A percentile compares a stretch with the other conserved stretches of the same genome.
These are phyloP conservation scores for Danielia oregonensis DNA, from an alignment of 805 yeast genomes.

Conservation along the genomic window DNA sequence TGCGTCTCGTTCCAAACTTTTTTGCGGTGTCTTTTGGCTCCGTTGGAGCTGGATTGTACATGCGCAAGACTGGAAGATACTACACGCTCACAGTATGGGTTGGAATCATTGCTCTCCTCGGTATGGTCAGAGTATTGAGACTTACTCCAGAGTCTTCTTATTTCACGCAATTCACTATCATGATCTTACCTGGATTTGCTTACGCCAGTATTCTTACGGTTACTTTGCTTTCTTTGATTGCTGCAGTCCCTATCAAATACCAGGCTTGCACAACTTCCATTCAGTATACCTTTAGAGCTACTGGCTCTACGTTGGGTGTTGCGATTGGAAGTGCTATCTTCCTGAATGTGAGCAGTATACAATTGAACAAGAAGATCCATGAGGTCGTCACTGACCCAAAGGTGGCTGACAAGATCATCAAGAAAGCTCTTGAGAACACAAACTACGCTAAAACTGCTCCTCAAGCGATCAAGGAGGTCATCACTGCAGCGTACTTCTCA, in stretches of 20 bases:
- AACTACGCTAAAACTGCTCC: background rate
- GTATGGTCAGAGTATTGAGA: constrained; percentile 35
- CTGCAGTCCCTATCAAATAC: background rate
- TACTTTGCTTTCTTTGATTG: constrained; percentile 1
- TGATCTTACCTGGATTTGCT: background rate
- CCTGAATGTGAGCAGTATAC: background rate
- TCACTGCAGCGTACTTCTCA: background rate
- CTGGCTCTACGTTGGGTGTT: constrained; percentile 3
- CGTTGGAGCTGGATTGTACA: constrained; percentile 59
- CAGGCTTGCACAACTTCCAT: constrained; percentile 2
- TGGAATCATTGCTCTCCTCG: constrained; percentile 44
- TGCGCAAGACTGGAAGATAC: constrained; percentile 67
- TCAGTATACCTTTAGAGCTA: constrained; percentile 2
- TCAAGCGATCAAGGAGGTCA: background rate
- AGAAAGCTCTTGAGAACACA: constrained; percentile 1
- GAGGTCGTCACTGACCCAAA: constrained; percentile 2
- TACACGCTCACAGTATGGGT: constrained; percentile 41
- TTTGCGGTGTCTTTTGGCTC: constrained; percentile 68
- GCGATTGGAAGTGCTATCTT: background rate
- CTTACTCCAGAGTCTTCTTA: constrained; percentile 28
- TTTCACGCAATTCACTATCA: constrained; percentile 32
- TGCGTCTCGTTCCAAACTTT: constrained; percentile 61
- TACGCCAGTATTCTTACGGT: constrained; percentile 2
- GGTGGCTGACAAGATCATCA: background rate
- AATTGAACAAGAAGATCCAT: constrained; percentile 4